Evolutionary conservation across 768 basidiomycete species (phyloP).

Genomic region (Cyclocybe cylindracea): DNA sequence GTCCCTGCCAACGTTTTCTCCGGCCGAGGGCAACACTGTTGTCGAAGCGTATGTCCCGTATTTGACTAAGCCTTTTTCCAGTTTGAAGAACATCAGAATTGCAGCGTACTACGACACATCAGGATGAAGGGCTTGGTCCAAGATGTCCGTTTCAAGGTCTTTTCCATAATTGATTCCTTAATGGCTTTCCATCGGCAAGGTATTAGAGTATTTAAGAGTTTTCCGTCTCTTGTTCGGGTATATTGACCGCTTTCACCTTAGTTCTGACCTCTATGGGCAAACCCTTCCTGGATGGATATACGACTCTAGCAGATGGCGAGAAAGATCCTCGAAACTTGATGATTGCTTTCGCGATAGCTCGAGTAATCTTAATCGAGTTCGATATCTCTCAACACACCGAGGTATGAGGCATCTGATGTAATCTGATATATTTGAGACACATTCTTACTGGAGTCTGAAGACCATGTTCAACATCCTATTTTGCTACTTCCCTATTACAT

Average conservation of each 20-base stretch:
- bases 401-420: constrained; percentile 37
- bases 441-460: constrained; percentile 36
- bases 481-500: constrained; percentile 98
- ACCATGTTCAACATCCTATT: constrained; percentile 92
- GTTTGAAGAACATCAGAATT: not conserved
- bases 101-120: constrained; percentile 75
- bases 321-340: constrained; percentile 96
- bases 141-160: constrained; percentile 78
- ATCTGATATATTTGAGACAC: too few species aligned
- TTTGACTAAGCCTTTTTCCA: not conserved
- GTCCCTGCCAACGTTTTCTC: constrained; percentile 59
- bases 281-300: constrained; percentile 76
- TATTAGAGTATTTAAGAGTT: constrained; percentile 27
- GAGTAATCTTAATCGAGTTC: constrained; percentile 88
- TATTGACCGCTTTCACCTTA: constrained; percentile 22
- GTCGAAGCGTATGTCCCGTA: constrained; percentile 51
- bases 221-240: not conserved
- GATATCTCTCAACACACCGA: constrained; percentile 76
- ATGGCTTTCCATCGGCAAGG: constrained; percentile 71
- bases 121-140: constrained; percentile 84
- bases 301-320: constrained; percentile 86
- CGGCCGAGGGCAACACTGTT: constrained; percentile 63
- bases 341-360: constrained; percentile 84
- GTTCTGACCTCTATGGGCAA: constrained; percentile 74
- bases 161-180: constrained; percentile 77